Conservation (phyloP, 768 basidiomycete genomes). For the Candolleomyces eurysporus region DNA sequence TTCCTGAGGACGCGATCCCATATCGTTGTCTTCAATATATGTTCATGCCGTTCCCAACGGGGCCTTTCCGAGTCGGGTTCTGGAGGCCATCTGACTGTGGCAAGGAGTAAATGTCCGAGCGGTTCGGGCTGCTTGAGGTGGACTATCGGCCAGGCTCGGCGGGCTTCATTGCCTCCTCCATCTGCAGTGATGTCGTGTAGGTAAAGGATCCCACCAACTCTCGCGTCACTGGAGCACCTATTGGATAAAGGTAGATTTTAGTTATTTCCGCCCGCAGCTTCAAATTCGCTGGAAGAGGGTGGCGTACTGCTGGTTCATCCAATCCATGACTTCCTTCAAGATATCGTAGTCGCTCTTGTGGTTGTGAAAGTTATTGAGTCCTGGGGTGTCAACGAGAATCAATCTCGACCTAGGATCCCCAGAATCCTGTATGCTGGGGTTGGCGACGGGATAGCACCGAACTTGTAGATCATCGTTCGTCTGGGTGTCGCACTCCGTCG, state of each 20-base stretch:
- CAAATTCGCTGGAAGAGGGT: neutral
- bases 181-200: slow-evolving; percentile 12
- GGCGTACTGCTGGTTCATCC: neutral
- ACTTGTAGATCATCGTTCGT: neutral
- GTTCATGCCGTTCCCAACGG: neutral
- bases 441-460: neutral
- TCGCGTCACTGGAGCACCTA: neutral
- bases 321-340: neutral
- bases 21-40: neutral
- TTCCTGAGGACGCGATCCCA: neutral
- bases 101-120: neutral
- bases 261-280: neutral
- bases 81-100: neutral
- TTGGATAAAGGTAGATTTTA: neutral
- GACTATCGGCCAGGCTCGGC: neutral
- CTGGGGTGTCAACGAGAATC: neutral
- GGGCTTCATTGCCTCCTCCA: neutral
- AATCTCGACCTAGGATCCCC: neutral
- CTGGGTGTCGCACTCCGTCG: too few species aligned
- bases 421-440: neutral
- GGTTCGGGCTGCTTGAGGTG: neutral
- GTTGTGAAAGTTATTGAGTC: neutral
- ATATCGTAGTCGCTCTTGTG: neutral
- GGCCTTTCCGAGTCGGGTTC: neutral
- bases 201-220: slow-evolving; percentile 7